These are phyloP conservation scores for Termitomyces sp. DNA, from an alignment of 768 basidiomycete genomes.

Conservation along the genomic window DNA sequence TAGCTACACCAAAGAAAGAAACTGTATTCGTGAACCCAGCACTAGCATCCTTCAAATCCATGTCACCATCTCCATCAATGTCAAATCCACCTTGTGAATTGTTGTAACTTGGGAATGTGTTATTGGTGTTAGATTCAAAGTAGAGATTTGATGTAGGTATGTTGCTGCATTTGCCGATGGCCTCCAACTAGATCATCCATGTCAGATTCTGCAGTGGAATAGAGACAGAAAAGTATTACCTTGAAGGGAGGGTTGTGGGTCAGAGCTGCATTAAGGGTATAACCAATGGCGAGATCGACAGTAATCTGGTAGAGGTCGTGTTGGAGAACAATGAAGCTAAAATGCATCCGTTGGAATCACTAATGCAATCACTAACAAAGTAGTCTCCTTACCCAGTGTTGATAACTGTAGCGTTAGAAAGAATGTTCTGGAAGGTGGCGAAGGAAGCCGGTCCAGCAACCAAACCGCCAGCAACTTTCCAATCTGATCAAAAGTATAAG, in stretches of 20 bases:
- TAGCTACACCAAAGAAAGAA: conserved; percentile 7
- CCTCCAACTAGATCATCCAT: conserved; percentile 42
- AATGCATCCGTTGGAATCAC: not conserved
- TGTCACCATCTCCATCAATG: conserved; percentile 33
- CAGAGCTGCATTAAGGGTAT: conserved; percentile 75
- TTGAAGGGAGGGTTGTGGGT: conserved; percentile 59
- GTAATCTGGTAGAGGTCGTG: conserved; percentile 84
- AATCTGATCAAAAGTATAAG: conserved; percentile 46
- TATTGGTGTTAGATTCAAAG: conserved; percentile 75
- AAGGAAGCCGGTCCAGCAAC: conserved; percentile 63
- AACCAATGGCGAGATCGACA: conserved; percentile 87
- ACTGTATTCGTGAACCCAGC: conserved; percentile 8
- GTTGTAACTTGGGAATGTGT: conserved; percentile 53
- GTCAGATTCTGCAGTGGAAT: not conserved
- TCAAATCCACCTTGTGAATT: conserved; percentile 31
- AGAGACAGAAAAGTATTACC: conserved; percentile 30
- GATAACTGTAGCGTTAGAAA: conserved; percentile 59
- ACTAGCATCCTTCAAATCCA: conserved; percentile 16
- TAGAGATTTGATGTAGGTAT: conserved; percentile 68
- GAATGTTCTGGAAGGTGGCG: conserved; percentile 67
- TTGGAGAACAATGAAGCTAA: conserved; percentile 82
- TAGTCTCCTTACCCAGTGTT: conserved; percentile 47
- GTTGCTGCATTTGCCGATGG: conserved; percentile 75
- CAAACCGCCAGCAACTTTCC: conserved; percentile 79
- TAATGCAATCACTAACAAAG: not conserved